Evolutionary conservation across 192 early-diverging fungal genomes (phyloP).

Genomic region (Allomyces javanicus): DNA sequence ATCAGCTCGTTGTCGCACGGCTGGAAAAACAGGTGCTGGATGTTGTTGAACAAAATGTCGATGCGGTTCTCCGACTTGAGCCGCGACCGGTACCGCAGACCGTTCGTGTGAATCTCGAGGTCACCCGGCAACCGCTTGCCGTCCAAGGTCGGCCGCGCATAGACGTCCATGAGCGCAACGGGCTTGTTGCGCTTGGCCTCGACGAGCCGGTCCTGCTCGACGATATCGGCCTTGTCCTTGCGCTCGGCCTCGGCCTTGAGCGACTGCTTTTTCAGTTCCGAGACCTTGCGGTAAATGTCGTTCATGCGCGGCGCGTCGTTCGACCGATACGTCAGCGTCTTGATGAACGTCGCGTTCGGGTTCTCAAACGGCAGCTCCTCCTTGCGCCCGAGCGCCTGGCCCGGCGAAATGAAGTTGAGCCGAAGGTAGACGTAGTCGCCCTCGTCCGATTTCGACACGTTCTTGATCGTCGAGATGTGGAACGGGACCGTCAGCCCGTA

Average conservation of each 20-base stretch:
- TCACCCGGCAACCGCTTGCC: constrained; percentile 85
- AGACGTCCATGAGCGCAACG: constrained; percentile 66
- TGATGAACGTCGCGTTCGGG: constrained; percentile 70
- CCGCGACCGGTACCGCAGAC: constrained; percentile 71
- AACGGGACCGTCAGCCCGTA: constrained; percentile 94
- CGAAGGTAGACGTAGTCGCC: constrained; percentile 74
- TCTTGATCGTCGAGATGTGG: constrained; percentile 92
- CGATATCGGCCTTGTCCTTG: constrained; percentile 88
- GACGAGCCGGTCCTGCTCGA: constrained; percentile 78
- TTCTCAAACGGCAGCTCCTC: constrained; percentile 75
- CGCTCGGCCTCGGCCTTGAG: constrained; percentile 82
- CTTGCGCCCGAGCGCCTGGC: constrained; percentile 78
- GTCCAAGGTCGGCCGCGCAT: constrained; percentile 74
- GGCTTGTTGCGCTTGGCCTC: constrained; percentile 57
- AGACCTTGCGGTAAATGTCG: constrained; percentile 68
- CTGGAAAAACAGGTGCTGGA: constrained; percentile 95
- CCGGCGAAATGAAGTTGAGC: constrained; percentile 89
- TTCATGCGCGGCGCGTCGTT: constrained; percentile 60
- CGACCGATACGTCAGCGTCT: constrained; percentile 77
- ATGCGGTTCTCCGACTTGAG: constrained; percentile 43
- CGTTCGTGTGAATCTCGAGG: constrained; percentile 89
- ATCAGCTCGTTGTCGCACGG: constrained; percentile 93
- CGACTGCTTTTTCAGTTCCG: constrained; percentile 79
- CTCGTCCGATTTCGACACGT: constrained; percentile 83
- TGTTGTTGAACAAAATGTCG: constrained; percentile 93